A percentile compares a stretch with the other conserved stretches of the same genome.
These are phyloP conservation scores for Luvunga scandens DNA, from an alignment of 345 rosid species.

Conservation along the genomic window DNA sequence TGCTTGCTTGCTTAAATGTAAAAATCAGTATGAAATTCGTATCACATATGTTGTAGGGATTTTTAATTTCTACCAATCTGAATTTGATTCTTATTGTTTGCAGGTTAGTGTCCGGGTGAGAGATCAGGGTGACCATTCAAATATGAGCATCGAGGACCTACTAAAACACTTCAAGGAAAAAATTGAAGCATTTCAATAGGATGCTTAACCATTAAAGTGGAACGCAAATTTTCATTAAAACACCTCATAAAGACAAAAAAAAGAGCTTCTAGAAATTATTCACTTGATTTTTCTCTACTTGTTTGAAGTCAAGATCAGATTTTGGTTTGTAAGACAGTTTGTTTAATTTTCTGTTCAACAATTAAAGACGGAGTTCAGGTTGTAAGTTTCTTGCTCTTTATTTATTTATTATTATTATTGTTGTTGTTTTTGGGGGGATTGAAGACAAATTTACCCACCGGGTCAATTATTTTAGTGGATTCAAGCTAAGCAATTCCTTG, in stretches of 20 bases:
- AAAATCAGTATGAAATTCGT: background rate
- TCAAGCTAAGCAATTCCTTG: no score
- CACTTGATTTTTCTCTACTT: background rate
- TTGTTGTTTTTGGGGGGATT: no score
- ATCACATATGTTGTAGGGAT: no score
- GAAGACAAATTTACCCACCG: no score
- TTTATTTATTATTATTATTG: no score
- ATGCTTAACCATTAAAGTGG: background rate
- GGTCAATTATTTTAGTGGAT: no score
- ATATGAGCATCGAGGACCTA: constrained; percentile 55
- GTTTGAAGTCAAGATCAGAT: background rate
- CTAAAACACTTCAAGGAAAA: constrained; percentile 58
- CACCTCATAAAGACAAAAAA: background rate
- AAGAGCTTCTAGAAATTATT: background rate
- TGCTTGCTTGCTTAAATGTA: background rate
- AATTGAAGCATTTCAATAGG: constrained; percentile 50
- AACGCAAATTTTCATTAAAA: background rate
- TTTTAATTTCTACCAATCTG: background rate
- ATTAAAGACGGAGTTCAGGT: no score
- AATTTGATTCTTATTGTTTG: constrained; percentile 1
- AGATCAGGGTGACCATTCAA: constrained; percentile 59
- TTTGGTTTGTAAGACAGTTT: background rate
- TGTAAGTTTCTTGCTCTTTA: no score
- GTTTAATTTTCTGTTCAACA: background rate
- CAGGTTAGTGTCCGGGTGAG: constrained; percentile 86